A percentile compares a stretch with the other conserved stretches of the same genome.
phyloP scores from a whole-genome alignment of 1,139 yeast species.

The Candida pseudoviswanathii region DNA sequence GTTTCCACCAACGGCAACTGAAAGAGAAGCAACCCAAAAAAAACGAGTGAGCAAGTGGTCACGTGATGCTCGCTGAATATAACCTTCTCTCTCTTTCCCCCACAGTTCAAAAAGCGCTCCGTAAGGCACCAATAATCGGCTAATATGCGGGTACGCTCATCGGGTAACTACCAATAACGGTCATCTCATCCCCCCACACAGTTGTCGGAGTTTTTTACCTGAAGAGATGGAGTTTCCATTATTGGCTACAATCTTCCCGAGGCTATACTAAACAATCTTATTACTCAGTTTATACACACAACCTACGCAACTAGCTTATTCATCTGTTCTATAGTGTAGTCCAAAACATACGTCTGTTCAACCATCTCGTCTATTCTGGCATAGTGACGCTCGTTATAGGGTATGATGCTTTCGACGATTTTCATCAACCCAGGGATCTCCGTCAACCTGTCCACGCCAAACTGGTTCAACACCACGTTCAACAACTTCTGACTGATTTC shows the following conservation, averaged over 20 bases:
- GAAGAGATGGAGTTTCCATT: no score
- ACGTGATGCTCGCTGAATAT: slow-evolving; percentile 2
- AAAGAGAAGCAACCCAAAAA: slow-evolving; percentile 14
- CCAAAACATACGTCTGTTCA: slow-evolving; percentile 83
- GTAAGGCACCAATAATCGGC: no score
- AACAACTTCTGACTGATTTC: slow-evolving; percentile 78
- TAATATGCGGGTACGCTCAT: no score
- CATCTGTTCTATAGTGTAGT: slow-evolving; percentile 83
- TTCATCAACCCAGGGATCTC: slow-evolving; percentile 69
- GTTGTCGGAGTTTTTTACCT: neutral
- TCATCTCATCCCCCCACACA: neutral
- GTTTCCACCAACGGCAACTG: neutral
- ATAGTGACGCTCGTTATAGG: slow-evolving; percentile 87
- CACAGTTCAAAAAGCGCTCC: neutral
- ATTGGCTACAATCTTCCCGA: no score
- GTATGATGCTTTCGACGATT: slow-evolving; percentile 72
- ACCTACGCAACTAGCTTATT: slow-evolving; percentile 34
- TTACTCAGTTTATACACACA: neutral
- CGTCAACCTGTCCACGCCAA: slow-evolving; percentile 55
- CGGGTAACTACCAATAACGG: no score
- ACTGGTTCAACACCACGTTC: slow-evolving; percentile 59
- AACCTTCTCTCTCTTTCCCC: neutral
- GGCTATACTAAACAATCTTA: neutral
- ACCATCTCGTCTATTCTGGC: slow-evolving; percentile 73
- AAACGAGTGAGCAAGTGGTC: slow-evolving; percentile 14